Evolutionary conservation across 768 basidiomycete genomes (phyloP).

Genomic region (Gymnopilus dilepis): DNA sequence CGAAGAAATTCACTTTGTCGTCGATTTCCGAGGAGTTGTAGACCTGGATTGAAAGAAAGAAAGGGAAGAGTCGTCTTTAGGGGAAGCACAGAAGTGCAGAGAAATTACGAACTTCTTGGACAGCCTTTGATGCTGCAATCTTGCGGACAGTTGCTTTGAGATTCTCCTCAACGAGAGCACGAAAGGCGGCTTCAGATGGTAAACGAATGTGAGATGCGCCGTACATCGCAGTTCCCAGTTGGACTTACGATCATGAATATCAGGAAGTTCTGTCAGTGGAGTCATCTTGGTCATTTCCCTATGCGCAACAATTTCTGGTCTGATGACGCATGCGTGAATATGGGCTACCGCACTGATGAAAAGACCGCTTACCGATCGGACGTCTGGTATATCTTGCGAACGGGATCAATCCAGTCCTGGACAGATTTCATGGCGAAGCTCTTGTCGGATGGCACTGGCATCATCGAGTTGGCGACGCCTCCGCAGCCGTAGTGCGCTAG

Average conservation of each 20-base stretch:
- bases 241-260: constrained; percentile 36
- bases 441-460: constrained; percentile 4
- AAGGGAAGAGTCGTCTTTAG: not conserved
- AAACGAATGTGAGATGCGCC: not conserved
- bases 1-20: constrained; percentile 29
- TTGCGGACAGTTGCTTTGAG: constrained; percentile 38
- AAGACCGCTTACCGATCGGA: constrained; percentile 11
- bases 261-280: constrained; percentile 23
- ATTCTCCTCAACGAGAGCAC: constrained; percentile 50
- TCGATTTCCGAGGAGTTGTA: not conserved
- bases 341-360: too few species aligned
- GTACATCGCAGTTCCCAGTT: not conserved
- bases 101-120: constrained; percentile 32
- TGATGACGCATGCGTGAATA: not conserved
- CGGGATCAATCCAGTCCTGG: constrained; percentile 45
- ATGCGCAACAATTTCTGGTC: constrained; percentile 39
- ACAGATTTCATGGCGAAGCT: constrained; percentile 10
- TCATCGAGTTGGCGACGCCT: constrained; percentile 36
- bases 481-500: constrained; percentile 39
- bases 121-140: constrained; percentile 32
- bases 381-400: constrained; percentile 41
- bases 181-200: constrained; percentile 39
- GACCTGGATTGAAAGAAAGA: not conserved
- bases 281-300: constrained; percentile 24
- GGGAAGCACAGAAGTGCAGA: not conserved